phyloP scores from a whole-genome alignment of 768 basidiomycete species.

The Dictyophora rubrovolvata region DNA sequence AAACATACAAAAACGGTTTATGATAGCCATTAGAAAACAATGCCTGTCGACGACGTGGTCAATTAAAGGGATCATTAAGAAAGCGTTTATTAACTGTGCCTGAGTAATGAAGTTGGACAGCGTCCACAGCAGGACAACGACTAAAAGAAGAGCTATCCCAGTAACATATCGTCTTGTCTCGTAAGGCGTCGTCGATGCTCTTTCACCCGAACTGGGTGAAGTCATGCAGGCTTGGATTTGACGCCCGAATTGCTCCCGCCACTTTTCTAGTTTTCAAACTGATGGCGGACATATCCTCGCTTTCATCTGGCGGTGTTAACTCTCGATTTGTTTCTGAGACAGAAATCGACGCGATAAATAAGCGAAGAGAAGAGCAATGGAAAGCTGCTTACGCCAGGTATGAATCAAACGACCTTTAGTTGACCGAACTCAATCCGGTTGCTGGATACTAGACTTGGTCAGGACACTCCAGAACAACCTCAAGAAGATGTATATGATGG shows the following conservation, averaged over 20 bases:
- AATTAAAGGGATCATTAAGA: background rate
- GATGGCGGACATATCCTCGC: slow-evolving; percentile 72
- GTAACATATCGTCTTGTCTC: slow-evolving; percentile 26
- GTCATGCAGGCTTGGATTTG: background rate
- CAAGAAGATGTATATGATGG: slow-evolving; percentile 74
- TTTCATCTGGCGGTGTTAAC: slow-evolving; percentile 63
- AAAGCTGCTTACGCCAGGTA: slow-evolving; percentile 82
- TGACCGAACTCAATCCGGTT: background rate
- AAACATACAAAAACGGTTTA: slow-evolving; percentile 77
- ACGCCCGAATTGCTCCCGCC: background rate
- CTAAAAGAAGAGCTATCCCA: slow-evolving; percentile 59
- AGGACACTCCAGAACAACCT: slow-evolving; percentile 72
- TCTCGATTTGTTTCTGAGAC: slow-evolving; percentile 76
- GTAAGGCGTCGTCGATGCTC: background rate
- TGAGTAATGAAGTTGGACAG: slow-evolving; percentile 80
- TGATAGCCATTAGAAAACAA: slow-evolving; percentile 60
- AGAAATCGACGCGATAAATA: slow-evolving; percentile 65
- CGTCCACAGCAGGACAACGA: slow-evolving; percentile 85
- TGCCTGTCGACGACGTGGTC: slow-evolving; percentile 20
- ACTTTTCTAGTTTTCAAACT: background rate
- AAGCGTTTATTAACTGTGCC: slow-evolving; percentile 25
- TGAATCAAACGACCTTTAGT: background rate
- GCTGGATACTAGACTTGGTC: slow-evolving; percentile 50
- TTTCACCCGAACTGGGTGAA: background rate
- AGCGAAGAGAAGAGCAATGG: slow-evolving; percentile 75